Evolutionary conservation across 805 yeast genomes (phyloP), one percentile per base, ranked within the genome.

Genomic region (Nakazawaea laoshanensis): DNA sequence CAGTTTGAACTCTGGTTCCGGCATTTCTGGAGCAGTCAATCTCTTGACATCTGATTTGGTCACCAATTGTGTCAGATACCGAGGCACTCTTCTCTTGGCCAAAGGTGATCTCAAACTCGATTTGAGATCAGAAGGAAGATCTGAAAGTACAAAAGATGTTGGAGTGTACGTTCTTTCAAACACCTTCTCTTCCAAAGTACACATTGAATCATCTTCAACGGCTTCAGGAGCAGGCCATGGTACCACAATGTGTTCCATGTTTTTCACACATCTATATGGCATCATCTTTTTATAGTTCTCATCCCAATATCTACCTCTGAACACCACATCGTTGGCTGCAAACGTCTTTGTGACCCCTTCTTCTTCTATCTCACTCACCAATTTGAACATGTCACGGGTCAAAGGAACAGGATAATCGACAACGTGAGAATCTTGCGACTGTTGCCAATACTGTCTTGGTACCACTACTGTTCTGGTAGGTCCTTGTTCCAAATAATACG

Each of bases 141-240:
- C 86, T 14, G 78, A 62, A 40, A 65, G 69, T 15, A 77, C 74
- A 5, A 84, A 57, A 13, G 83, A 68, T 37, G 76, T 77, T 14
- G 82, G 78, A 55, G 74, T 80, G 54, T 65, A 82, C 4, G 96
- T 76, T 52, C 86, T 79, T 45, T 75, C 83, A 40, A 76, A 70
- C 2, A 73, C 86, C 2, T 61, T 55, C 7, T 63, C 71, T 19
- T 70, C 67, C 5, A 56, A 51, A 1, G 94, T 83, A 3, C 77
- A 71, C 42, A 72, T 61, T 19, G 50, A 58, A 32, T 76, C 77
- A 42, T 77, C 86, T 41, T 70, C 71, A 3, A 47, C 44, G 0
- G 63, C 59, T 21, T 65, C 74, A 2, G 92, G 88, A 45, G 72
- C 69, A 24, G 96, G 96, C 94, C 95, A 89, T 34, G 96, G 96